phyloP scores from a whole-genome alignment of 176 grass and related monocot genomes.

The Raddia guianensis region DNA sequence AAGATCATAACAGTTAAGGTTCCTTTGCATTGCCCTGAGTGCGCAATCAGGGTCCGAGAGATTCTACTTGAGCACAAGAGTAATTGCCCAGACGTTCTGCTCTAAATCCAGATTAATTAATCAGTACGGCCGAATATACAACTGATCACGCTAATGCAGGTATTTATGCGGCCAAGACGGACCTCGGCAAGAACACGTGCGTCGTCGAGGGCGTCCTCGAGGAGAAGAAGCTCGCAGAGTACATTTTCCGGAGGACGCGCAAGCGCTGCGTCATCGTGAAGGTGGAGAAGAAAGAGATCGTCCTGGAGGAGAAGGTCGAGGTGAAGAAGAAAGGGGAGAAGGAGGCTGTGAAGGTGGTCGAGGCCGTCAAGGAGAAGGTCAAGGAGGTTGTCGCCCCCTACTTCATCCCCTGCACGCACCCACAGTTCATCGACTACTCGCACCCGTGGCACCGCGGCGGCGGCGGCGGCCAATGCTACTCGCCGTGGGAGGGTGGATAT shows the following conservation, averaged over 20 bases:
- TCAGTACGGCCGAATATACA: not conserved
- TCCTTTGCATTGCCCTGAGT: conserved; percentile 69
- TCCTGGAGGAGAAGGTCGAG: conserved; percentile 50
- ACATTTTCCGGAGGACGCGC: conserved; percentile 56
- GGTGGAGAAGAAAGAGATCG: conserved; percentile 50
- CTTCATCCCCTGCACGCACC: conserved; percentile 83
- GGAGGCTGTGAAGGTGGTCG: not conserved
- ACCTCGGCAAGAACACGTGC: conserved; percentile 62
- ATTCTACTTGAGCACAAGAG: conserved; percentile 75
- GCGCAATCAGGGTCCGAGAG: conserved; percentile 56
- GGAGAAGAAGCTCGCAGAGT: conserved; percentile 61
- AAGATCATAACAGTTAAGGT: conserved; percentile 65
- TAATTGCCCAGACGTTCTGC: conserved; percentile 28
- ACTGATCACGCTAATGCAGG: conserved; percentile 27
- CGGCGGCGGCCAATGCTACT: not conserved
- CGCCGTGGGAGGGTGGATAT: not conserved
- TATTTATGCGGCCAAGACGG: conserved; percentile 69
- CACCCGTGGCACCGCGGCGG: conserved; percentile 24
- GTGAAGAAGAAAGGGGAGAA: conserved; percentile 30
- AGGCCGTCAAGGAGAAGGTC: conserved; percentile 50
- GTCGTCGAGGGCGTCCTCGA: conserved; percentile 58
- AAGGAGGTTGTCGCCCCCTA: conserved; percentile 66
- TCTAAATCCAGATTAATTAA: not conserved
- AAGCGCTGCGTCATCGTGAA: conserved; percentile 55
- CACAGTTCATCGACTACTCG: conserved; percentile 54